phyloP scores from a whole-genome alignment of 169 alveolate genomes.

The Babesia divergens region DNA sequence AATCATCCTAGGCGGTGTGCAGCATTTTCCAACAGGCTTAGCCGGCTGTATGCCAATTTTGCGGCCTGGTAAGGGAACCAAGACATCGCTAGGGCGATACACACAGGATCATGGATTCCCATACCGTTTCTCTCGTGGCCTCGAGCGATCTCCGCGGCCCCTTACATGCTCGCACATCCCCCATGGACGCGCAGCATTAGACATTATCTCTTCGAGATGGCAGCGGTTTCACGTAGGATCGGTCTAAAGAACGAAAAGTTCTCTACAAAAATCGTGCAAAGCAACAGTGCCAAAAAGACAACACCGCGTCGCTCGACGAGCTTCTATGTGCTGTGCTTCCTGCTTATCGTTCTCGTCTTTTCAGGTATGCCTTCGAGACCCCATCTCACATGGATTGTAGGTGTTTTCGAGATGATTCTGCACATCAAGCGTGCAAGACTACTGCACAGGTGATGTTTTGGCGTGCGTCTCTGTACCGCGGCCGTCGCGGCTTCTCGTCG shows the following conservation, averaged over 20 bases:
- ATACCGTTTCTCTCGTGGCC: not conserved
- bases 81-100: too few relatives aligned
- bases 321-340: slow-evolving; percentile 42
- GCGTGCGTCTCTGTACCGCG: not conserved
- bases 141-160: not conserved
- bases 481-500: slow-evolving; percentile 14
- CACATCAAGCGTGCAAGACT: slow-evolving; percentile 23
- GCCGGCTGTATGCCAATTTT: too few relatives aligned
- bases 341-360: slow-evolving; percentile 33
- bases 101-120: too few relatives aligned
- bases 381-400: not conserved
- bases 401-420: slow-evolving; percentile 37
- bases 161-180: not conserved
- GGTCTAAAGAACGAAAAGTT: slow-evolving; percentile 41
- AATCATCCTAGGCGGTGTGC: too few relatives aligned
- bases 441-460: slow-evolving; percentile 6
- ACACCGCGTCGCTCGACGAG: slow-evolving; percentile 35
- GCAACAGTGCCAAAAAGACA: slow-evolving; percentile 3
- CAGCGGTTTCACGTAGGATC: slow-evolving; percentile 32
- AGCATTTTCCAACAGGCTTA: too few relatives aligned
- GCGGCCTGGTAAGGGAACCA: too few relatives aligned
- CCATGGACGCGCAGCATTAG: slow-evolving; percentile 14
- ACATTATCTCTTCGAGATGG: slow-evolving; percentile 10
- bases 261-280: slow-evolving; percentile 11
- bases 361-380: slow-evolving; percentile 29